These are phyloP conservation scores for Nematodospora anomalae DNA, from an alignment of 1,139 yeast species.

Conservation along the genomic window DNA sequence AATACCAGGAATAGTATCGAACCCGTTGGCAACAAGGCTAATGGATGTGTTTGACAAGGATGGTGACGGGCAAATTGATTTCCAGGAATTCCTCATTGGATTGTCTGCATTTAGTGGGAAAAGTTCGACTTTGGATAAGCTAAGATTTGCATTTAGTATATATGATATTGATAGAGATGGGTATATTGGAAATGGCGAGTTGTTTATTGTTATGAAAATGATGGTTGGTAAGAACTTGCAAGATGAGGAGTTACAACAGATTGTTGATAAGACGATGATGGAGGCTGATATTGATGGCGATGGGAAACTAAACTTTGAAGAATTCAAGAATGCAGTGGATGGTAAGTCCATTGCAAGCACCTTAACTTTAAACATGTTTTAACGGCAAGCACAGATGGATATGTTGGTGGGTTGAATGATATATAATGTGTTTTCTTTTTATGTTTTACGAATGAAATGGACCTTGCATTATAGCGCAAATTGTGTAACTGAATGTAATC, in stretches of 20 bases:
- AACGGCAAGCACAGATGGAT: too few species aligned
- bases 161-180: slow-evolving; percentile 98
- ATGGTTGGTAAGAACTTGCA: slow-evolving; percentile 94
- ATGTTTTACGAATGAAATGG: too few species aligned
- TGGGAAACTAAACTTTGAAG: slow-evolving; percentile 82
- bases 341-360: slow-evolving; percentile 63
- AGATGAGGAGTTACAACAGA: slow-evolving; percentile 87
- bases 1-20: slow-evolving; percentile 88
- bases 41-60: slow-evolving; percentile 95
- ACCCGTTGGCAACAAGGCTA: slow-evolving; percentile 85
- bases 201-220: slow-evolving; percentile 87
- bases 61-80: slow-evolving; percentile 91
- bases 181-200: slow-evolving; percentile 89
- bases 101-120: slow-evolving; percentile 90
- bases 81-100: slow-evolving; percentile 91
- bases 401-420: too few species aligned
- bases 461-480: too few species aligned
- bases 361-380: slow-evolving; percentile 51
- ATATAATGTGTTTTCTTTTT: too few species aligned
- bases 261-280: slow-evolving; percentile 93
- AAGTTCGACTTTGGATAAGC: slow-evolving; percentile 79
- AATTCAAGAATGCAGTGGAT: slow-evolving; percentile 75
- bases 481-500: too few species aligned
- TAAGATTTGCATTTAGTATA: slow-evolving; percentile 86
- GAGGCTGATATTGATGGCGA: slow-evolving; percentile 94